Percentiles rank a stretch among this genome's conserved stretches.
Conservation (phyloP, 805 yeast species). For the Wickerhamiella galacta region DNA sequence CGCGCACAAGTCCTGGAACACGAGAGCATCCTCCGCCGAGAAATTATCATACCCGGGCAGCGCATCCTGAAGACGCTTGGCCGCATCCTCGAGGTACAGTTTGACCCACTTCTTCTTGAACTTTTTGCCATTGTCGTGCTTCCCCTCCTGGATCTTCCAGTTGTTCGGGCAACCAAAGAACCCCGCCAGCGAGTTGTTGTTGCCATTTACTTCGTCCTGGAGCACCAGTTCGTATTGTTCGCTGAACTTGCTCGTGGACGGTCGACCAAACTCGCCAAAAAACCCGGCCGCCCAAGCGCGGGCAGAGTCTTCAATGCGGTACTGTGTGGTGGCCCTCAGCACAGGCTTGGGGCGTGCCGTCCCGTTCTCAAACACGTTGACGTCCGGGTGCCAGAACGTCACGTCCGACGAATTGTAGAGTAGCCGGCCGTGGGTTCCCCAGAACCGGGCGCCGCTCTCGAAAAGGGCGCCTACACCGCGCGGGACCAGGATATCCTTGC, state of each 20-base stretch:
- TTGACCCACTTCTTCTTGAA: constrained; percentile 22
- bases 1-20: constrained; percentile 49
- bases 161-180: constrained; percentile 25
- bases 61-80: constrained; percentile 36
- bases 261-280: constrained; percentile 24
- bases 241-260: constrained; percentile 16
- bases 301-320: constrained; percentile 26
- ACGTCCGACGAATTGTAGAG: constrained; percentile 20
- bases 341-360: constrained; percentile 21
- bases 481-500: constrained; percentile 22
- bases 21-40: constrained; percentile 34
- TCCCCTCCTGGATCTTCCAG: constrained; percentile 11
- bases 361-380: constrained; percentile 21
- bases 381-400: constrained; percentile 16
- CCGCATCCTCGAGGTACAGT: constrained; percentile 35
- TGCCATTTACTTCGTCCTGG: constrained; percentile 19
- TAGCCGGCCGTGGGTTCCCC: constrained; percentile 27
- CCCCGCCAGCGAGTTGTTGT: constrained; percentile 25
- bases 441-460: constrained; percentile 24
- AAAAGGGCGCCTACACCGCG: constrained; percentile 26
- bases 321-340: constrained; percentile 25
- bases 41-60: constrained; percentile 38
- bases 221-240: constrained; percentile 22
- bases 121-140: constrained; percentile 15
- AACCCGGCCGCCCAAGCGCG: constrained; percentile 30